Base-by-base conservation (phyloP, 805 yeast species). In the Limtongia smithiae region DNA sequence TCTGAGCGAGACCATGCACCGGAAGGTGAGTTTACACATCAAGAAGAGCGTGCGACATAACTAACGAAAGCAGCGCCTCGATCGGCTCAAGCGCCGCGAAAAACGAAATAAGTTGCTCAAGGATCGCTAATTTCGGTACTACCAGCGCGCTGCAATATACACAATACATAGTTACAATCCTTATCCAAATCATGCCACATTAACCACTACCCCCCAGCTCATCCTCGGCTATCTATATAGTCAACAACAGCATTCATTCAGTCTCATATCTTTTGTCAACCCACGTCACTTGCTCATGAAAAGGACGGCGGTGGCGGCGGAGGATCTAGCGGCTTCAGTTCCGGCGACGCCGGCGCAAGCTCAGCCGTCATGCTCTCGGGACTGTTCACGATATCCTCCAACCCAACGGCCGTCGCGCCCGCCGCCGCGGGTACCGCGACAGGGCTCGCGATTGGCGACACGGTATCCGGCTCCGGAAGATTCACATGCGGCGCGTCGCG, bases 101-200 rank as follows among this genome's bases (percentile, higher is more conserved):
- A 91, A 91, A 83, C 82, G 97, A 71, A 91, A 90, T 72, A 91
- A 91, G 71, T 73, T 89, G 62, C 80, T 90, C 66, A 88, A 83
- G 66, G 97, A 90, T 65, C 96, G 97, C 68, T 85, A 59, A 49
- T n/a, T n/a, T n/a, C n/a, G n/a, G n/a, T n/a, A n/a, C n/a, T n/a
- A n/a, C n/a, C n/a, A n/a, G n/a, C n/a, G n/a, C n/a, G n/a, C n/a
- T n/a, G n/a, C 14, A 36, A 43, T 8, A 43, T 3, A 15, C 34
- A 24, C 12, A 17, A 18, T 7, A 31, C 36, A 15, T 11, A 18
- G 27, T 25, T 12, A 35, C 3, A 30, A 17, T 31, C 30, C 21
- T 15, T 15, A 37, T 30, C 14, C 18, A 20, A 34, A 20, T 14
- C 27, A 34, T 36, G 30, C 28, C 15, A n/a, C n/a, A n/a, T n/a